These are phyloP conservation scores for Cucurbita moschata DNA, from an alignment of 306 rosid genomes.

Conservation along the genomic window DNA sequence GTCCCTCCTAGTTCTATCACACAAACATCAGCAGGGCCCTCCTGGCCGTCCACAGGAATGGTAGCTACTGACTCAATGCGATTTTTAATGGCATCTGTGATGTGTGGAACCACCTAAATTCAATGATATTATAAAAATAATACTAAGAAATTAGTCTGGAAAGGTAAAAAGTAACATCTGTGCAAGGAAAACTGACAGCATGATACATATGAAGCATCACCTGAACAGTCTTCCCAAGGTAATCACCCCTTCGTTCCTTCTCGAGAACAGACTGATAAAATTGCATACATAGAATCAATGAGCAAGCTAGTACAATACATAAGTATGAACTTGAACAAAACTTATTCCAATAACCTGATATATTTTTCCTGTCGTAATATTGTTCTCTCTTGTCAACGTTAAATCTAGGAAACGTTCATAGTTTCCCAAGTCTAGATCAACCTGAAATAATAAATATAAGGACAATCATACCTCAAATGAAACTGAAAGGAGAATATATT, in stretches of 20 bases:
- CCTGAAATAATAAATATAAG: slow-evolving; percentile 31
- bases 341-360: slow-evolving; percentile 40
- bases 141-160: background rate
- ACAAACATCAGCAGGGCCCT: slow-evolving; percentile 88
- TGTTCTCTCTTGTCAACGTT: slow-evolving; percentile 76
- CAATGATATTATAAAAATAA: background rate
- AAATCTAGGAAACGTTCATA: slow-evolving; percentile 92
- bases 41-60: slow-evolving; percentile 80
- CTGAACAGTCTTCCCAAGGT: slow-evolving; percentile 98
- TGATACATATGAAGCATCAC: slow-evolving; percentile 20
- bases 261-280: slow-evolving; percentile 74
- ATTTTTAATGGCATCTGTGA: slow-evolving; percentile 82
- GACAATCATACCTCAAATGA: background rate
- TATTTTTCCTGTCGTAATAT: slow-evolving; percentile 89
- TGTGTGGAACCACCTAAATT: slow-evolving; percentile 89
- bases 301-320: background rate
- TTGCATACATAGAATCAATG: slow-evolving; percentile 5
- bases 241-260: slow-evolving; percentile 87
- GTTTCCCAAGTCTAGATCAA: slow-evolving; percentile 96
- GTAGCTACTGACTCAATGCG: slow-evolving; percentile 66
- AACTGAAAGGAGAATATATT: background rate
- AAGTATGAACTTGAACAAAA: background rate
- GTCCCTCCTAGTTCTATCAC: slow-evolving; percentile 98
- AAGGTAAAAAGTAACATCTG: background rate
- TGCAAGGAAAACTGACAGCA: background rate